Evolutionary conservation across 345 rosid species (phyloP).

Genomic region (Pugionium dolabratum): DNA sequence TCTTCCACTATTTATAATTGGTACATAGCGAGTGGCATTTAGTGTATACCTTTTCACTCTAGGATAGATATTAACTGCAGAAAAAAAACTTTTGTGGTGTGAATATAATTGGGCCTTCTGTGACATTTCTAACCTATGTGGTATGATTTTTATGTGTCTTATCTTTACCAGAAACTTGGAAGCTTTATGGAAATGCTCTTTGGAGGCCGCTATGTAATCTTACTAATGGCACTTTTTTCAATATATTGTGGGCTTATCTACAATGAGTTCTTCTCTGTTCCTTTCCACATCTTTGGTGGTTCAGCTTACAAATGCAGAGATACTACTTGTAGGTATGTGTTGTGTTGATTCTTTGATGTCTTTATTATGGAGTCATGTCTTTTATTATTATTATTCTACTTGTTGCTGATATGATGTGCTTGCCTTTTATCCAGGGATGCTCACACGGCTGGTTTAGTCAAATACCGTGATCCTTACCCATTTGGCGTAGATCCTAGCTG

Average conservation of each 20-base stretch:
- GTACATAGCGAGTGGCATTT: background rate
- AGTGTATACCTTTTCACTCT: background rate
- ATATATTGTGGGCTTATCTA: slow-evolving; percentile 95
- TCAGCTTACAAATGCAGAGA: slow-evolving; percentile 95
- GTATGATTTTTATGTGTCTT: slow-evolving; percentile 17
- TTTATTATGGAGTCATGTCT: slow-evolving; percentile 8
- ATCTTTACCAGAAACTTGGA: slow-evolving; percentile 77
- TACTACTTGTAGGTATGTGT: slow-evolving; percentile 66
- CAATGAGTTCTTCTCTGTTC: slow-evolving; percentile 96
- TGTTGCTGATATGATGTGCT: slow-evolving; percentile 24
- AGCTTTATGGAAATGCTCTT: slow-evolving; percentile 99
- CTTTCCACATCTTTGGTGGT: slow-evolving; percentile 88
- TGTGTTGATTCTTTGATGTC: slow-evolving; percentile 16
- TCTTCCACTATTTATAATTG: background rate
- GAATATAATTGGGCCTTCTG: slow-evolving; percentile 20
- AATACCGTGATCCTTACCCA: slow-evolving; percentile 79
- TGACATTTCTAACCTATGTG: background rate
- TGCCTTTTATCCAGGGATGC: slow-evolving; percentile 66
- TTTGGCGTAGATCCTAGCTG: slow-evolving; percentile 99
- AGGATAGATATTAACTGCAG: background rate
- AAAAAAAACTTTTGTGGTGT: background rate
- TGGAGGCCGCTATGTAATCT: slow-evolving; percentile 90
- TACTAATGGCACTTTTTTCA: slow-evolving; percentile 89
- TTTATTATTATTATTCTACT: background rate
- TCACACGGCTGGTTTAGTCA: slow-evolving; percentile 63